Evolutionary conservation across 331 rosid genomes (phyloP), one percentile per base, ranked within the genome.

Genomic region (Telfairia occidentalis): DNA sequence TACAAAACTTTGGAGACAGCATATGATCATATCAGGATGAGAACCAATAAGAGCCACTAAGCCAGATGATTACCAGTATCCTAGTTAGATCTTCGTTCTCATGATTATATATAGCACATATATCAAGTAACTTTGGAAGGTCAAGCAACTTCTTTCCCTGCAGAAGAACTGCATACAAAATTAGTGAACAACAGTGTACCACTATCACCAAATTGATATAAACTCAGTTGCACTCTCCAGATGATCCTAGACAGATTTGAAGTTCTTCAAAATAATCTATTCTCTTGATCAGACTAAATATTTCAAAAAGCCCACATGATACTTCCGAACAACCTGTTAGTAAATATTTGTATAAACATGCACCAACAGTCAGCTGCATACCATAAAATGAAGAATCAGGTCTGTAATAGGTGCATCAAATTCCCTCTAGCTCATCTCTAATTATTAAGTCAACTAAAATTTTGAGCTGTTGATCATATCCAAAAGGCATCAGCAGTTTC

Each of bases 101-200:
- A 69, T 85, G 97, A 81, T 84, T 70, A 79, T 92, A 92, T 45
- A 90, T 87, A 76, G 99, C 97, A 86, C 99, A 95, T 83, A 89
- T 87, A 79, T 95, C 97, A 53, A 95, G 84, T 85, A 95, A 79
- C 86, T 83, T 92, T 13, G 97, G 97, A 88, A 95, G 85, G 83
- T 86, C 97, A 71, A 92, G 96, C 88, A 92, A 79, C 85, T 86
- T 86, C 81, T 84, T 92, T 81, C 89, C 97, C 99, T 90, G 97
- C 99, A 95, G 85, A 84, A 92, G 81, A 84, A 84, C 99, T 95
- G 86, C 86, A 92, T 46, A 81, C 74, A 85, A 87, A 83, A 82
- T 85, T 78, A 84, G 86, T 89, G 86, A 90, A 90, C 83, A 90
- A 70, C 80, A 23, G 87, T 57, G 48, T 67, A 52, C 65, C 76